Conservation (phyloP, 208 protist species). For the Leptomonas seymouri region DNA sequence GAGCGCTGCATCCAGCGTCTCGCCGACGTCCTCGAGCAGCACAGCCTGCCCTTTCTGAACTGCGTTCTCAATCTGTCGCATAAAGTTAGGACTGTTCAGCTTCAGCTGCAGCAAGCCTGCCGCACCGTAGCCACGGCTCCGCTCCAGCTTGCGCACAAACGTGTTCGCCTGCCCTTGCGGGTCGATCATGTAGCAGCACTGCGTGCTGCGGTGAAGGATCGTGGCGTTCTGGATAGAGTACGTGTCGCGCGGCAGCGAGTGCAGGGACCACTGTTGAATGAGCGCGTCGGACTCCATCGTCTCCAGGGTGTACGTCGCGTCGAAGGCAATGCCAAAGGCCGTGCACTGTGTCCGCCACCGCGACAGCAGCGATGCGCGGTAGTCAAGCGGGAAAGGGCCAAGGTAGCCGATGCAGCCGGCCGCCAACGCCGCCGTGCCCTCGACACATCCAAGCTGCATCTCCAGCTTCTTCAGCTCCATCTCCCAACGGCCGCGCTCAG, state of each 20-base stretch:
- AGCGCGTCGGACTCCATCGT: conserved; percentile 87
- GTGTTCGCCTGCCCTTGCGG: conserved; percentile 94
- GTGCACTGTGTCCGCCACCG: conserved; percentile 67
- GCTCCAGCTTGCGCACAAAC: conserved; percentile 93
- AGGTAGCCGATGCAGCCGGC: conserved; percentile 92
- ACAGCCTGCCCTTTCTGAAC: conserved; percentile 95
- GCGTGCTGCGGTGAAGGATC: conserved; percentile 77
- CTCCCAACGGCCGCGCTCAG: conserved; percentile 83
- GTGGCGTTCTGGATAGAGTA: conserved; percentile 93
- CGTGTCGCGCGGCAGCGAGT: conserved; percentile 93
- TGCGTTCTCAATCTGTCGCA: conserved; percentile 93
- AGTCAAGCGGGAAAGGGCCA: conserved; percentile 86
- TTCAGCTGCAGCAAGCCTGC: conserved; percentile 90
- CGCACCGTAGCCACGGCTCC: conserved; percentile 47
- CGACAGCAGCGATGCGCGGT: conserved; percentile 67
- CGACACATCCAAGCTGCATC: conserved; percentile 56
- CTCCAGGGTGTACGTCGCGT: conserved; percentile 79
- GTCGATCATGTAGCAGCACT: conserved; percentile 95
- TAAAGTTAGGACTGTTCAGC: conserved; percentile 89
- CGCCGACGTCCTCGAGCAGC: conserved; percentile 95
- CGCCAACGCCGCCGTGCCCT: conserved; percentile 83
- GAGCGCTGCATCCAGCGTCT: conserved; percentile 95
- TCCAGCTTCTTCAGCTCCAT: conserved; percentile 62
- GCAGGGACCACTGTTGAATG: conserved; percentile 93
- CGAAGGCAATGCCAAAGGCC: conserved; percentile 63